phyloP scores from a whole-genome alignment of 2,329 filamentous ascomycete genomes.

The Parafenestella ontariensis region DNA sequence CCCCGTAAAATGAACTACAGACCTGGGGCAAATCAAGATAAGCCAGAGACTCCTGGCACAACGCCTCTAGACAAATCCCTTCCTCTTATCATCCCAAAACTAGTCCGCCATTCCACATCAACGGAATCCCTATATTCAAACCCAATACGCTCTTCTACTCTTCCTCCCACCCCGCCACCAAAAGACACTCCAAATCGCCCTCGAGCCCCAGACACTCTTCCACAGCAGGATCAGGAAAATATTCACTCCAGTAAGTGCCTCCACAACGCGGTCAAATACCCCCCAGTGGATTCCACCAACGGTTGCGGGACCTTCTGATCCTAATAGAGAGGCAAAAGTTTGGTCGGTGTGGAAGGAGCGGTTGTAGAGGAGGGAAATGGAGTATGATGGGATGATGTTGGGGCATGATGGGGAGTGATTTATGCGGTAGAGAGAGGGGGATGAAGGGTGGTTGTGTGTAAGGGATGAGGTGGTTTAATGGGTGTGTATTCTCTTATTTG shows the following conservation, averaged over 20 bases:
- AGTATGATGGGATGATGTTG: not conserved
- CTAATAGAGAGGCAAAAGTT: not conserved
- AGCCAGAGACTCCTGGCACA: not conserved
- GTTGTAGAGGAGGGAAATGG: not conserved
- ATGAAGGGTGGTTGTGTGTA: not conserved
- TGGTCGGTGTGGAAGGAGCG: not conserved
- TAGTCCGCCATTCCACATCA: not conserved
- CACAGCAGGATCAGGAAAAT: not conserved
- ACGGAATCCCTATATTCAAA: not conserved
- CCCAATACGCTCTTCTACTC: not conserved
- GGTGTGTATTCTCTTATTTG: too few relatives aligned
- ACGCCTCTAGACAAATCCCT: not conserved
- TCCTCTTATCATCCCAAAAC: not conserved
- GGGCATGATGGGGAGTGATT: not conserved
- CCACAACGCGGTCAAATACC: not conserved
- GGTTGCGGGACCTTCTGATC: not conserved
- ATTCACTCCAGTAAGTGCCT: not conserved
- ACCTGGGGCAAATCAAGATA: not conserved
- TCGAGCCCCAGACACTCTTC: not conserved
- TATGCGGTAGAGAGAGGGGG: not conserved
- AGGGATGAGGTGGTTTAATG: not conserved
- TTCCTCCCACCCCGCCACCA: not conserved
- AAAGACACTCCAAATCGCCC: not conserved
- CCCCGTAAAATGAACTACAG: not conserved
- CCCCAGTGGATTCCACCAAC: not conserved